Evolutionary conservation across 2,329 filamentous ascomycete genomes (phyloP).

Genomic region (Penicillium griseofulvum): DNA sequence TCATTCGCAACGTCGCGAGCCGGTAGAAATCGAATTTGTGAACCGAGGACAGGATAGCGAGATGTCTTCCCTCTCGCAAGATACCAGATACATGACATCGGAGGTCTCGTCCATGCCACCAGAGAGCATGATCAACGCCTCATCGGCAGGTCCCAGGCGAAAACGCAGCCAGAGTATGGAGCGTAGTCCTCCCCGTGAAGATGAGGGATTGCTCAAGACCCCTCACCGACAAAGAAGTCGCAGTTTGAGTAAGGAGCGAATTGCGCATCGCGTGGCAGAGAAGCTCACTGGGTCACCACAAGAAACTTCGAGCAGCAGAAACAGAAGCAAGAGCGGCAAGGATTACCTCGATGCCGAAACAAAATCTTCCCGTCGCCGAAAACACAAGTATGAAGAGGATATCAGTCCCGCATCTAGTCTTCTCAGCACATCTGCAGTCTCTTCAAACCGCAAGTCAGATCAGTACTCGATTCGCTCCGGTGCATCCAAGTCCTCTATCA

Average conservation of each 20-base stretch:
- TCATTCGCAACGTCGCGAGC: constrained; percentile 63
- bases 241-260: constrained; percentile 64
- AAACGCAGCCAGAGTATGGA: constrained; percentile 53
- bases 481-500: constrained; percentile 70
- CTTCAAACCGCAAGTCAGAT: constrained; percentile 55
- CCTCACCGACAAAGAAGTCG: constrained; percentile 59
- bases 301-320: constrained; percentile 45
- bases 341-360: constrained; percentile 46
- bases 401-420: constrained; percentile 61
- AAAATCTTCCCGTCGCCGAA: constrained; percentile 49
- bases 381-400: constrained; percentile 53
- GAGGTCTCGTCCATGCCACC: constrained; percentile 82
- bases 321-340: constrained; percentile 44
- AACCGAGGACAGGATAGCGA: constrained; percentile 64
- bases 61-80: constrained; percentile 58
- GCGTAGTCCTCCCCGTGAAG: constrained; percentile 34
- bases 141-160: constrained; percentile 46
- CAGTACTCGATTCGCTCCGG: constrained; percentile 60
- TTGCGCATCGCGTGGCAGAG: constrained; percentile 67
- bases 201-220: constrained; percentile 55
- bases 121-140: constrained; percentile 65
- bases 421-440: constrained; percentile 56
- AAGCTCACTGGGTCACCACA: constrained; percentile 58
- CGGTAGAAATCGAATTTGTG: constrained; percentile 87
- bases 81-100: constrained; percentile 68